Base-by-base conservation (phyloP, 2,329 filamentous ascomycete species). In the Microcera coccophila region DNA sequence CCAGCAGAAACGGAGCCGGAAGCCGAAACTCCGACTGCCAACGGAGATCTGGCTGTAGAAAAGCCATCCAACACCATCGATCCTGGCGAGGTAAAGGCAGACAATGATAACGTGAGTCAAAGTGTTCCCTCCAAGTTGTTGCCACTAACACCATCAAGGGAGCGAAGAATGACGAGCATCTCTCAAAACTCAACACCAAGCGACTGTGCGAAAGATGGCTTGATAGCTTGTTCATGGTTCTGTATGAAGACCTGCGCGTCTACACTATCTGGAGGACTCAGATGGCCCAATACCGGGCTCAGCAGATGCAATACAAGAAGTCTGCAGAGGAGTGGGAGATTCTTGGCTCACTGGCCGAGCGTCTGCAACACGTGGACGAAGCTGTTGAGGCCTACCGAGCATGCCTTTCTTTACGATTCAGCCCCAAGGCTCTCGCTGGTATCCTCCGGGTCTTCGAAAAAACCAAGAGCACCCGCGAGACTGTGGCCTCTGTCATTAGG, bases 231-330 rank as follows among this genome's bases (percentile, higher is more conserved):
- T 98, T 98, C 72, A 98, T 98, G 93, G 93, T 97, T 0, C 77
- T 98, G 3, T 98, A 98, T 64, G 93, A 98, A 66, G 93, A 98
- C 61, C 78, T 98, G 15, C 87, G 93, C 38, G 91, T 98, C 35
- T 98, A 98, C 73, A 98, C 93, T 11, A 98, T 98, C 65, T 98
- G 93, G 93, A 85, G 93, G 43, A 97, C 93, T 1, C 93, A 98
- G 65, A 93, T 97, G 81, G 87, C 90, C 1, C 91, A 97, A 64
- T 96, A 90, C 63, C 84, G 88, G 17, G 88, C 91, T 41, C 91
- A 97, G 65, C 86, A 91, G 49, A 84, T 95, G 66, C 85, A 94
- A 53, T 98, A 97, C 72, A 93, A 93, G 69, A 98, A 97, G 70
- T 93, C 86, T 1, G 86, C 91, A 2, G 90, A 95, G 54, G 93